phyloP scores from a whole-genome alignment of 176 grass and related monocot species.

The Poa pratensis region DNA sequence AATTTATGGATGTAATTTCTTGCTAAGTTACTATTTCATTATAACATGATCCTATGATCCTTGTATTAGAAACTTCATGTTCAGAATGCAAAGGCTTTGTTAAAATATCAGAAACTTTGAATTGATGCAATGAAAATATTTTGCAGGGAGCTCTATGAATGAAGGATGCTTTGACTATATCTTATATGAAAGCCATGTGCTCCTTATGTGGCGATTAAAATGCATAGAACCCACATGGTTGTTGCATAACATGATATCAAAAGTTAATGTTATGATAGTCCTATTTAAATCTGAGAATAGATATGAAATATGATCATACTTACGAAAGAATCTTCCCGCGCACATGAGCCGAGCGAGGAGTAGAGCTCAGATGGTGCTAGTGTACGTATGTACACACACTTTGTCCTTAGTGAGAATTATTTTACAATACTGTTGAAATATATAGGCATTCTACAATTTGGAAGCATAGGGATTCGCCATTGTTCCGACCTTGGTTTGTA shows the following conservation, averaged over 20 bases:
- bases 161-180: neutral
- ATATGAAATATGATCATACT: neutral
- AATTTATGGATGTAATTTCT: no score
- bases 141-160: neutral
- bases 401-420: neutral
- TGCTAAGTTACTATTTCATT: no score
- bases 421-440: neutral
- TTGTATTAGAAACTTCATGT: no score
- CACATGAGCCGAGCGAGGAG: neutral
- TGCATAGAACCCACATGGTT: neutral
- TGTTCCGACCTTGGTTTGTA: neutral
- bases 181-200: neutral
- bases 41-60: no score
- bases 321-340: neutral
- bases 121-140: no score
- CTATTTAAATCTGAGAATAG: neutral
- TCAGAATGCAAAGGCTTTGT: no score
- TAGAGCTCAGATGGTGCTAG: neutral
- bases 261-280: neutral
- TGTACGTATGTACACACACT: neutral
- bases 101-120: no score
- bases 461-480: neutral
- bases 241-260: neutral
- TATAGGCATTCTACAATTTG: neutral
- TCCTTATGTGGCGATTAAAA: neutral